phyloP scores from a whole-genome alignment of 495 filamentous ascomycete species.

The Platismatia glauca region DNA sequence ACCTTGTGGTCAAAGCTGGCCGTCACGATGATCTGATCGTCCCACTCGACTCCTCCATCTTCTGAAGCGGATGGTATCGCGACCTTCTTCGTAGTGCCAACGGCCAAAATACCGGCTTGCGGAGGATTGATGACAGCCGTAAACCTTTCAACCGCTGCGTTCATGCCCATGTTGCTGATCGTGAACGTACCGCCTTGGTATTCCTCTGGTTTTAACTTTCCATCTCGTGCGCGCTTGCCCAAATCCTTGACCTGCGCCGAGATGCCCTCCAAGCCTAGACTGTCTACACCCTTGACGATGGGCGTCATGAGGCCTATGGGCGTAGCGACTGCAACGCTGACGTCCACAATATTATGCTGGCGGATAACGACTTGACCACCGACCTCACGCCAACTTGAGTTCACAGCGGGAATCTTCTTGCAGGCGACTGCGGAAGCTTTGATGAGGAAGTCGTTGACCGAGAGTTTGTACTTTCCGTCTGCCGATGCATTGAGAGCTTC shows the following conservation, averaged over 20 bases:
- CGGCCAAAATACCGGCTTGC: constrained; percentile 90
- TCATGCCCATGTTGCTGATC: constrained; percentile 99
- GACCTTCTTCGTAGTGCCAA: constrained; percentile 91
- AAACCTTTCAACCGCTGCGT: constrained; percentile 89
- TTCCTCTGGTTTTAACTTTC: constrained; percentile 98
- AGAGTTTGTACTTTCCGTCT: constrained; percentile 94
- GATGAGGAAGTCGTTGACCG: constrained; percentile 98
- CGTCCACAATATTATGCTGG: constrained; percentile 83
- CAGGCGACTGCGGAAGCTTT: constrained; percentile 86
- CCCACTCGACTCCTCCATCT: constrained; percentile 90
- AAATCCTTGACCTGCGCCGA: constrained; percentile 86
- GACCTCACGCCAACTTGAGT: constrained; percentile 81
- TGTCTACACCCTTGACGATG: constrained; percentile 81
- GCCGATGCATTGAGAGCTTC: constrained; percentile 81
- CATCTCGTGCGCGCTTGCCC: constrained; percentile 87
- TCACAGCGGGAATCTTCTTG: constrained; percentile 89
- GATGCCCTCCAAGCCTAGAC: constrained; percentile 76
- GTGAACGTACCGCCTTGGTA: constrained; percentile 99
- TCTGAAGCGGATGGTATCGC: constrained; percentile 65
- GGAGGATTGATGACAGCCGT: constrained; percentile 99
- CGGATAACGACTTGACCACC: constrained; percentile 74
- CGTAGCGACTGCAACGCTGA: constrained; percentile 89
- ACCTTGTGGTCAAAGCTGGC: constrained; percentile 98
- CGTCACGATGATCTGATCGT: constrained; percentile 91
- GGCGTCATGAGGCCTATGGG: constrained; percentile 94